phyloP scores from a whole-genome alignment of 192 early-diverging fungal genomes.

The Entomortierella chlamydospora region DNA sequence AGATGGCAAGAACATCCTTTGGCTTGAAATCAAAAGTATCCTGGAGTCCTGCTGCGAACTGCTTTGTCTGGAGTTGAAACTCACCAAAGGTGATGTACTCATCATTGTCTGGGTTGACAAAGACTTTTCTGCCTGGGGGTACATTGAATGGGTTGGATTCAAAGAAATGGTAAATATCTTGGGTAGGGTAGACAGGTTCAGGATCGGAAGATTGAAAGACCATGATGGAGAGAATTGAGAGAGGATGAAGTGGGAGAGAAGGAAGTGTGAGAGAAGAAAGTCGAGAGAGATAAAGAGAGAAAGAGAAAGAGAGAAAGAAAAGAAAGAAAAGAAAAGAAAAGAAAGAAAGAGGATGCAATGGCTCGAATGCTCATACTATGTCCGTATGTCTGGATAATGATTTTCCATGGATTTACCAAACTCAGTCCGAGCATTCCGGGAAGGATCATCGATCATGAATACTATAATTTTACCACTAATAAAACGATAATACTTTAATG shows the following conservation, averaged over 20 bases:
- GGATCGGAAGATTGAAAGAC: conserved; percentile 55
- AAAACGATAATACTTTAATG: no score
- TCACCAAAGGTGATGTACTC: conserved; percentile 59
- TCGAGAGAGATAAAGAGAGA: not conserved
- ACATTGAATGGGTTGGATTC: conserved; percentile 47
- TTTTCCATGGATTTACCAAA: no score
- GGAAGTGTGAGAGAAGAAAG: not conserved
- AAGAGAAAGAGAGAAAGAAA: no score
- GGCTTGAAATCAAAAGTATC: conserved; percentile 63
- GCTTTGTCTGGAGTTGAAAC: conserved; percentile 54
- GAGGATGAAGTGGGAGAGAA: conserved; percentile 1
- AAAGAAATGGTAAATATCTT: conserved; percentile 58
- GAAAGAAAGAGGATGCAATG: not conserved
- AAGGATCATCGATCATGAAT: no score
- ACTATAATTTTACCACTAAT: no score
- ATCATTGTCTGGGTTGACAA: conserved; percentile 67
- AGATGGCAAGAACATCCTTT: conserved; percentile 74
- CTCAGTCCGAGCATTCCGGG: no score
- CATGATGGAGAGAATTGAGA: conserved; percentile 3
- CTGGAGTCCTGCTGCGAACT: conserved; percentile 63
- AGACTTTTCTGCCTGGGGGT: conserved; percentile 42
- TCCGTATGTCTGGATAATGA: no score
- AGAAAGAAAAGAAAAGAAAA: conserved; percentile 6
- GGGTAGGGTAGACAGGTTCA: conserved; percentile 40
- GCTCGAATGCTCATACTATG: no score